Conservation (phyloP, 1,284 basidiomycete genomes). For the Ustilago vetiveriae region DNA sequence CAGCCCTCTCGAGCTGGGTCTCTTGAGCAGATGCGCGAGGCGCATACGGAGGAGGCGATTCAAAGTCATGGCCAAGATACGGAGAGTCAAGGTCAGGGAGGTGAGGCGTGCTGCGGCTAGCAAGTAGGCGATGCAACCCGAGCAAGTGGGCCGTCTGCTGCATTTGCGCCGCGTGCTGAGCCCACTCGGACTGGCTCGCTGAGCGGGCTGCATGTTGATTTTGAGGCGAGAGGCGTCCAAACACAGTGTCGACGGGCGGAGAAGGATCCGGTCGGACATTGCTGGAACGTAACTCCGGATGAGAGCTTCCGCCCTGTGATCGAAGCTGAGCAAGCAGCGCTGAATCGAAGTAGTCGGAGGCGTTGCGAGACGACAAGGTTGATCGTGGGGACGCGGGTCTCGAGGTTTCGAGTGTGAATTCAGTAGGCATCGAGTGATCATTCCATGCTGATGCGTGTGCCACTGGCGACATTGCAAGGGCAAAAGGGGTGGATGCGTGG, state of each 20-base stretch:
- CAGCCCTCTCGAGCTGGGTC: conserved; percentile 35
- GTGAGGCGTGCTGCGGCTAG: conserved; percentile 43
- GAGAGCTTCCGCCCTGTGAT: conserved; percentile 24
- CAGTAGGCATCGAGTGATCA: conserved; percentile 22
- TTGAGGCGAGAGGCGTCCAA: conserved; percentile 91
- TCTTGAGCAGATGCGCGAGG: conserved; percentile 33
- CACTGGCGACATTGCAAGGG: conserved; percentile 29
- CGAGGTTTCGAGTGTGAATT: conserved; percentile 28
- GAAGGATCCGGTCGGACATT: conserved; percentile 6
- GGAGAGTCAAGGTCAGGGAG: conserved; percentile 38
- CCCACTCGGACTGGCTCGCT: conserved; percentile 83
- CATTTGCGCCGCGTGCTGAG: conserved; percentile 42
- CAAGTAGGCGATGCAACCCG: conserved; percentile 41
- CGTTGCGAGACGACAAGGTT: conserved; percentile 17
- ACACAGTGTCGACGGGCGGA: conserved; percentile 69
- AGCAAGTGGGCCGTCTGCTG: conserved; percentile 42
- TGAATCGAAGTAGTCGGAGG: conserved; percentile 44
- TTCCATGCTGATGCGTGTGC: conserved; percentile 18
- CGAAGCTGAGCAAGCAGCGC: conserved; percentile 29
- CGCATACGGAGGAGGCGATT: conserved; percentile 44
- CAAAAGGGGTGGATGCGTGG: conserved; percentile 19
- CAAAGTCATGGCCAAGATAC: conserved; percentile 35
- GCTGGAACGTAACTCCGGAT: conserved; percentile 26
- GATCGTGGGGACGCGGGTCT: conserved; percentile 20
- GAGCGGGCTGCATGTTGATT: conserved; percentile 91